These are phyloP conservation scores for Leccinum holopus DNA, from an alignment of 1,284 basidiomycete genomes.

Conservation along the genomic window DNA sequence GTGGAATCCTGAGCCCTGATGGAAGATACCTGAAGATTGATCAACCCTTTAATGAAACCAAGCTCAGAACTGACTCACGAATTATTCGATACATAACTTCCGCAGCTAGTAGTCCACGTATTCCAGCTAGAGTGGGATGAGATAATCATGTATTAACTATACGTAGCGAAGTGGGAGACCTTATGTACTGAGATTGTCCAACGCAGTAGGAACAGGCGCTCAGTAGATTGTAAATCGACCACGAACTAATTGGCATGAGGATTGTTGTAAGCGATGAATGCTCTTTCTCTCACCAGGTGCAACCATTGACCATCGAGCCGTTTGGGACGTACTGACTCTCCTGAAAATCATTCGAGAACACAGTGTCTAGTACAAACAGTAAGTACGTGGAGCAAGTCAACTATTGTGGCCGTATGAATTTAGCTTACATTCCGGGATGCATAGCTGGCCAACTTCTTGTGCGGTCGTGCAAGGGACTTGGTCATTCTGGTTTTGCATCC, in stretches of 20 bases:
- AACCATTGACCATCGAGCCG: conserved; percentile 14
- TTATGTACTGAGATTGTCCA: conserved; percentile 12
- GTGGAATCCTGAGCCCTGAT: conserved; percentile 8
- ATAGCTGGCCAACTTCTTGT: conserved; percentile 23
- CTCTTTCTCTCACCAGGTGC: conserved; percentile 24
- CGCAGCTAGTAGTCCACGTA: conserved; percentile 21
- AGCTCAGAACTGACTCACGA: conserved; percentile 19
- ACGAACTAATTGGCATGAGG: conserved; percentile 19
- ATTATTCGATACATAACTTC: conserved; percentile 11
- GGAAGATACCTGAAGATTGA: conserved; percentile 25
- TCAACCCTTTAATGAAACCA: background rate
- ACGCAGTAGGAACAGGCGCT: conserved; percentile 28
- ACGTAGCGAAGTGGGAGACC: conserved; percentile 10
- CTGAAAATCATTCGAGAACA: conserved; percentile 18
- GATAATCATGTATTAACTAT: background rate
- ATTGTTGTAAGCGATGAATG: background rate
- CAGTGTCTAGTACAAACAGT: conserved; percentile 12
- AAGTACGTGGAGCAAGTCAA: background rate
- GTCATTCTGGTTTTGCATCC: conserved; percentile 15
- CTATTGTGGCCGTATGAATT: background rate
- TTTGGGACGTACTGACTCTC: conserved; percentile 22
- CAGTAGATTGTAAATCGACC: conserved; percentile 31
- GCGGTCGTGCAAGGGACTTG: conserved; percentile 19
- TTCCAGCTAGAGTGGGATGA: conserved; percentile 21
- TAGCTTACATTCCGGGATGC: conserved; percentile 19